Evolutionary conservation across 1,139 yeast genomes (phyloP).

Genomic region (Candida sanyaensis): DNA sequence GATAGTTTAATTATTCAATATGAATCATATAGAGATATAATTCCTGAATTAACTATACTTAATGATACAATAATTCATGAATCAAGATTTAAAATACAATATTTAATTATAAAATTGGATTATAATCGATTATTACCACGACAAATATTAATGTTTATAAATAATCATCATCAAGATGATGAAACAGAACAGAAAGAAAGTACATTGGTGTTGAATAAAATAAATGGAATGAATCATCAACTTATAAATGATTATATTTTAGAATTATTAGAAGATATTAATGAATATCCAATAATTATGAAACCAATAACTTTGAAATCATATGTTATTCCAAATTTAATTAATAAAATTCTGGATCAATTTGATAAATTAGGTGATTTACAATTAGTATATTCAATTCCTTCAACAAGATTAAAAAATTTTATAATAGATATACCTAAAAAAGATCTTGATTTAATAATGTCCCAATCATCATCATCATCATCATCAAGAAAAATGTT

Average conservation of each 20-base stretch:
- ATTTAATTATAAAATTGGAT: slow-evolving; percentile 9
- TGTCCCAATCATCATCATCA: slow-evolving; percentile 5
- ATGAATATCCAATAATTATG: slow-evolving; percentile 17
- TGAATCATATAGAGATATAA: slow-evolving; percentile 12
- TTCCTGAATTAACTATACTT: slow-evolving; percentile 7
- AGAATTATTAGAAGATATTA: slow-evolving; percentile 13
- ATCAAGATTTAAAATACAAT: slow-evolving; percentile 9
- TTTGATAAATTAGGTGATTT: slow-evolving; percentile 15
- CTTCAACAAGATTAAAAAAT: slow-evolving; percentile 19
- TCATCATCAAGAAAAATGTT: slow-evolving; percentile 7
- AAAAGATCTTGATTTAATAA: slow-evolving; percentile 17
- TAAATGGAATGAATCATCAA: slow-evolving; percentile 4
- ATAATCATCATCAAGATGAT: not conserved
- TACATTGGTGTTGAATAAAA: slow-evolving; percentile 10
- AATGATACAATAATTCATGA: slow-evolving; percentile 9
- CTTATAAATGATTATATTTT: slow-evolving; percentile 10
- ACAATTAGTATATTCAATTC: slow-evolving; percentile 17
- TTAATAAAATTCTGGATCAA: slow-evolving; percentile 14
- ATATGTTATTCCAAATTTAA: slow-evolving; percentile 12
- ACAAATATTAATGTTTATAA: slow-evolving; percentile 13
- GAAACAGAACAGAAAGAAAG: not conserved
- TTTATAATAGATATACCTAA: slow-evolving; percentile 27
- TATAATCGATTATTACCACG: slow-evolving; percentile 10
- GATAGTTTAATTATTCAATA: slow-evolving; percentile 14
- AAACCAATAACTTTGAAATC: slow-evolving; percentile 14